Percentiles rank a stretch among this genome's conserved stretches.
Evolutionary conservation across 73 alveolate species (phyloP).

Genomic region (Blepharisma stoltei): DNA sequence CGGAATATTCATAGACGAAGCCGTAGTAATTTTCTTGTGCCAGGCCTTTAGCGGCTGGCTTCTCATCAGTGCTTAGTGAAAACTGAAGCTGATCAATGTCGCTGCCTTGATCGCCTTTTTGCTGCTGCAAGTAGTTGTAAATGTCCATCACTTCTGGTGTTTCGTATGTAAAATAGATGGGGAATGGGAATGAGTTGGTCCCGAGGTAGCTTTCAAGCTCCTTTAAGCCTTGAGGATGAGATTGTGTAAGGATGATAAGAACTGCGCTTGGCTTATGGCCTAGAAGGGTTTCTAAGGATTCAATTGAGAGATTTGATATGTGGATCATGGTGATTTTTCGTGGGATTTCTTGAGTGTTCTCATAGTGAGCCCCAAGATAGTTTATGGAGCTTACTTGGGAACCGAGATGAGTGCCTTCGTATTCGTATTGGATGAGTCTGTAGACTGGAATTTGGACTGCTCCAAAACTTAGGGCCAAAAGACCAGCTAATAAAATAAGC

Average conservation of each 20-base stretch:
- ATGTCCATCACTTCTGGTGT: constrained; percentile 1
- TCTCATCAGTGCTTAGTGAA: neutral
- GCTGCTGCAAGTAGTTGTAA: neutral
- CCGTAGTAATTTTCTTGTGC: constrained; percentile 67
- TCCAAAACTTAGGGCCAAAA: neutral
- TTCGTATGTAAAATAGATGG: constrained; percentile 12
- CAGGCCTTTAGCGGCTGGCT: constrained; percentile 9
- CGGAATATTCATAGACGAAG: constrained; percentile 49
- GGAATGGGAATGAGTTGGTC: constrained; percentile 13
- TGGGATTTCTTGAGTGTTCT: constrained; percentile 12
- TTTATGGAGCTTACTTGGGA: constrained; percentile 25
- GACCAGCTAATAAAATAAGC: too few relatives aligned
- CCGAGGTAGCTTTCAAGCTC: constrained; percentile 15
- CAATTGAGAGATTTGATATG: neutral
- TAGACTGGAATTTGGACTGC: constrained; percentile 25
- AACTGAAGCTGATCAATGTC: constrained; percentile 29
- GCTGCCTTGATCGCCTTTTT: neutral
- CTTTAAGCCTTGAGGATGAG: neutral
- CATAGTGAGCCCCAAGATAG: constrained; percentile 18
- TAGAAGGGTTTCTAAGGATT: neutral
- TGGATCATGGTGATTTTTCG: constrained; percentile 21
- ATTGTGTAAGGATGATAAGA: neutral
- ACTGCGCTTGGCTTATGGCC: constrained; percentile 25
- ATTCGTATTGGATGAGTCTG: constrained; percentile 30
- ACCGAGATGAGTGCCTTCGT: constrained; percentile 26